Percentiles rank a stretch among this genome's conserved stretches.
Evolutionary conservation across 208 protist genomes (phyloP).

Genomic region (Leishmania lainsoni): DNA sequence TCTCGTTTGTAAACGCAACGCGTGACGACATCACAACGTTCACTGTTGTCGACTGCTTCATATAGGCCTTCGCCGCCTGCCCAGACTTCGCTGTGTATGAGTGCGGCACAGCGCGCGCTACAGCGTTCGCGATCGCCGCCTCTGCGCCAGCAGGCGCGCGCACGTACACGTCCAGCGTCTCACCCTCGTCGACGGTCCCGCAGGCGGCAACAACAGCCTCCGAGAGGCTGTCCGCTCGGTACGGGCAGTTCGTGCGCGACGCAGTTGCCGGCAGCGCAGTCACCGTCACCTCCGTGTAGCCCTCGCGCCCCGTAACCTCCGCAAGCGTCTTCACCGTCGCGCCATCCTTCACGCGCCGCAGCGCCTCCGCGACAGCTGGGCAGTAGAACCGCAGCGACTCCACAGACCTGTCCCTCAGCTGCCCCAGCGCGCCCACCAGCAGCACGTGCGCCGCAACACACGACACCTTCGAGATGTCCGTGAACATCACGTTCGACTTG

Average conservation of each 20-base stretch:
- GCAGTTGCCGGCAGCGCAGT: conserved; percentile 48
- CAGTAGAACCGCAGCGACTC: conserved; percentile 52
- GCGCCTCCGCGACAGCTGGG: conserved; percentile 57
- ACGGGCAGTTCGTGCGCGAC: conserved; percentile 71
- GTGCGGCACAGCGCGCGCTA: conserved; percentile 50
- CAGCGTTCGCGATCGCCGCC: conserved; percentile 45
- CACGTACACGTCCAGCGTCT: conserved; percentile 62
- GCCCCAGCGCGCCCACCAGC: conserved; percentile 53
- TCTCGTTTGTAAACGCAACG: conserved; percentile 42
- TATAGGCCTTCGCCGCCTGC: conserved; percentile 33
- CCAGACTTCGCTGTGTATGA: conserved; percentile 58
- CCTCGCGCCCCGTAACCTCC: conserved; percentile 16
- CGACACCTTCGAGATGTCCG: conserved; percentile 41
- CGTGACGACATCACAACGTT: conserved; percentile 54
- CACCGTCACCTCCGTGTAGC: conserved; percentile 48
- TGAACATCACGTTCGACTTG: conserved; percentile 62
- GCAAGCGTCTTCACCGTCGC: conserved; percentile 38
- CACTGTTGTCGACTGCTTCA: conserved; percentile 28
- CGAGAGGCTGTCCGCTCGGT: conserved; percentile 62
- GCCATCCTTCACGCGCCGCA: conserved; percentile 36
- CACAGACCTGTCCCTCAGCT: conserved; percentile 48
- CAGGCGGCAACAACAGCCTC: conserved; percentile 36
- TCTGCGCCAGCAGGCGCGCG: conserved; percentile 41
- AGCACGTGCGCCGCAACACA: conserved; percentile 42
- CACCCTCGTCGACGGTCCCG: conserved; percentile 19